Percentiles rank a stretch among this genome's conserved stretches.
Conservation (phyloP, 2,329 filamentous ascomycete species). For the Mycosphaerelloides madeirae region DNA sequence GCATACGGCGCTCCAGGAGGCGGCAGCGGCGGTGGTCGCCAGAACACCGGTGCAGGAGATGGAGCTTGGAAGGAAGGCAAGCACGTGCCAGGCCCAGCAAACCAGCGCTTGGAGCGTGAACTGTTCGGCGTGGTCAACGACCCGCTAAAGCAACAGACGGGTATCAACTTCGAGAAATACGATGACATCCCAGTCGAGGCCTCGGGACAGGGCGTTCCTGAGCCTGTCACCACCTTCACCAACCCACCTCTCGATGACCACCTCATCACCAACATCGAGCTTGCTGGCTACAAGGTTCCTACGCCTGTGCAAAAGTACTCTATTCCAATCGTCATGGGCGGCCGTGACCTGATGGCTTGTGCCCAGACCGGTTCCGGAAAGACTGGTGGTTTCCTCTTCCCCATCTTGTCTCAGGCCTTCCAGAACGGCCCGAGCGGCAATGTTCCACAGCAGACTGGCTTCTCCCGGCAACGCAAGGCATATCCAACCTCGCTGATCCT, state of each 20-base stretch:
- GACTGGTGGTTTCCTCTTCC: slow-evolving; percentile 99
- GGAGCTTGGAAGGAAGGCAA: slow-evolving; percentile 96
- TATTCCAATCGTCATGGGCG: slow-evolving; percentile 96
- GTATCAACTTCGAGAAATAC: slow-evolving; percentile 99
- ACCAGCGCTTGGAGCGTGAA: slow-evolving; percentile 87
- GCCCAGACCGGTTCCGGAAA: slow-evolving; percentile 99
- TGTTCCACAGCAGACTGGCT: slow-evolving; percentile 64
- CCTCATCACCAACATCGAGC: slow-evolving; percentile 84
- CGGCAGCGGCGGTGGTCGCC: slow-evolving; percentile 48
- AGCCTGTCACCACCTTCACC: slow-evolving; percentile 83
- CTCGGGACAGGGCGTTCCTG: slow-evolving; percentile 87
- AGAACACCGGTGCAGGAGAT: slow-evolving; percentile 80
- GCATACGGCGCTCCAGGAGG: slow-evolving; percentile 56
- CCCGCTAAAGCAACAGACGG: slow-evolving; percentile 89
- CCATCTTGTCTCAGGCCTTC: slow-evolving; percentile 96
- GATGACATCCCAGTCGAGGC: slow-evolving; percentile 98
- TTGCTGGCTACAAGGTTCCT: slow-evolving; percentile 90
- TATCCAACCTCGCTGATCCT: slow-evolving; percentile 95
- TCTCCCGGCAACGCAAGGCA: slow-evolving; percentile 92
- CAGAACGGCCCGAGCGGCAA: slow-evolving; percentile 73
- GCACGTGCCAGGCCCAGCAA: slow-evolving; percentile 84
- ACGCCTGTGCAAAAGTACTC: slow-evolving; percentile 99
- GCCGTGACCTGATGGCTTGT: slow-evolving; percentile 98
- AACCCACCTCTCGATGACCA: slow-evolving; percentile 96
- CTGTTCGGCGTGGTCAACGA: slow-evolving; percentile 90